Evolutionary conservation across 345 rosid genomes (phyloP).

Genomic region (Camelina hispida): DNA sequence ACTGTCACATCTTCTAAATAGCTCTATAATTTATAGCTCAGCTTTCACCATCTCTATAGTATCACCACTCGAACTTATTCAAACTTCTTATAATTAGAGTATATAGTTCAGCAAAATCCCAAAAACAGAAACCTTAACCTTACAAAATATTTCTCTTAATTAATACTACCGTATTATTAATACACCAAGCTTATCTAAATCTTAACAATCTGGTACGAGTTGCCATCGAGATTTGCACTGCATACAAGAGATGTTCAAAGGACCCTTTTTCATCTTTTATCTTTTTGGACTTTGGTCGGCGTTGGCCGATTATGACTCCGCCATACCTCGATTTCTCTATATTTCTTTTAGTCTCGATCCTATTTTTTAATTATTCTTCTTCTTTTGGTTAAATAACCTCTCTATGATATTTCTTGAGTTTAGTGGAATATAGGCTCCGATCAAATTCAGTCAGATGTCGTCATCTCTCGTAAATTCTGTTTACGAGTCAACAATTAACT

Average conservation of each 20-base stretch:
- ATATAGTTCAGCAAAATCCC: not conserved
- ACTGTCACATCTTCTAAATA: not conserved
- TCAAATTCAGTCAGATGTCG: conserved; percentile 15
- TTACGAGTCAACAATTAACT: not conserved
- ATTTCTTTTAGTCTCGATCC: not conserved
- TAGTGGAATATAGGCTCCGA: conserved; percentile 45
- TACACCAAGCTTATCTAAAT: not conserved
- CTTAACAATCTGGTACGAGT: conserved; percentile 46
- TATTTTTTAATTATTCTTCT: not conserved
- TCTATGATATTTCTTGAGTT: conserved; percentile 13
- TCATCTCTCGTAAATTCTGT: not conserved
- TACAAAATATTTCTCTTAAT: not conserved
- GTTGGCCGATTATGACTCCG: conserved; percentile 48
- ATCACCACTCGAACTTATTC: not conserved
- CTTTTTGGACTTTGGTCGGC: conserved; percentile 55
- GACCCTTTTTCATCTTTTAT: conserved; percentile 42
- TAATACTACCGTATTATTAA: not conserved
- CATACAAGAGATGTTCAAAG: conserved; percentile 32
- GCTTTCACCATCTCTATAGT: not conserved
- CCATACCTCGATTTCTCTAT: conserved; percentile 2
- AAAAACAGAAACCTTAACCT: not conserved
- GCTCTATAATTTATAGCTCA: too few species aligned
- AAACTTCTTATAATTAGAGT: not conserved
- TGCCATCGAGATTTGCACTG: conserved; percentile 39
- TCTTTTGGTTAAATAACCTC: not conserved